These are phyloP conservation scores for Sugiyamaella chiloensis DNA, from an alignment of 805 yeast species.

Conservation along the genomic window DNA sequence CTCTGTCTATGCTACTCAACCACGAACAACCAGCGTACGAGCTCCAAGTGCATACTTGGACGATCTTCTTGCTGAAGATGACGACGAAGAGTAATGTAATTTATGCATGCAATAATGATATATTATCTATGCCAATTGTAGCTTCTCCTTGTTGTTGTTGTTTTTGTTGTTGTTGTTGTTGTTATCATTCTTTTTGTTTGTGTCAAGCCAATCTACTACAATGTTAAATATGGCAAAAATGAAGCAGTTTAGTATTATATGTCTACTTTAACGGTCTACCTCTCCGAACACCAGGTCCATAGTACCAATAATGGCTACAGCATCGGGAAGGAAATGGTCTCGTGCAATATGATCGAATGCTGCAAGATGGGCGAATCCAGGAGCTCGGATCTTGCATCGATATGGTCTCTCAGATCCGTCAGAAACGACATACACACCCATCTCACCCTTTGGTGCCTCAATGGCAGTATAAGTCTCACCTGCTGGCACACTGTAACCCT, in stretches of 20 bases:
- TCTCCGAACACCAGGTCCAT: slow-evolving; percentile 95
- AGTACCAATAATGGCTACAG: slow-evolving; percentile 90
- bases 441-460: slow-evolving; percentile 94
- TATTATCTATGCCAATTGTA: background rate
- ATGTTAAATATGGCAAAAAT: too few relatives aligned
- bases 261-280: slow-evolving; percentile 86
- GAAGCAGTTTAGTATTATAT: too few relatives aligned
- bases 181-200: background rate
- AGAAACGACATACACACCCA: slow-evolving; percentile 85
- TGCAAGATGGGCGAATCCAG: slow-evolving; percentile 86
- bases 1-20: slow-evolving; percentile 11
- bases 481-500: slow-evolving; percentile 84
- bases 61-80: slow-evolving; percentile 31
- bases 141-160: background rate
- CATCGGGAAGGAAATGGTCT: slow-evolving; percentile 86
- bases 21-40: slow-evolving; percentile 20
- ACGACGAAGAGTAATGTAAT: slow-evolving; percentile 12
- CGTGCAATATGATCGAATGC: slow-evolving; percentile 85
- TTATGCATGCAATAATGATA: background rate
- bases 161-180: background rate
- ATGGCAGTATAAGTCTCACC: slow-evolving; percentile 91
- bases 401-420: slow-evolving; percentile 90
- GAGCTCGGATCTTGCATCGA: slow-evolving; percentile 91
- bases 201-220: too few relatives aligned
- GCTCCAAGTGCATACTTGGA: slow-evolving; percentile 39